Conservation (phyloP, 2,329 filamentous ascomycete genomes). For the Teratosphaeria pseudoeucalypti region DNA sequence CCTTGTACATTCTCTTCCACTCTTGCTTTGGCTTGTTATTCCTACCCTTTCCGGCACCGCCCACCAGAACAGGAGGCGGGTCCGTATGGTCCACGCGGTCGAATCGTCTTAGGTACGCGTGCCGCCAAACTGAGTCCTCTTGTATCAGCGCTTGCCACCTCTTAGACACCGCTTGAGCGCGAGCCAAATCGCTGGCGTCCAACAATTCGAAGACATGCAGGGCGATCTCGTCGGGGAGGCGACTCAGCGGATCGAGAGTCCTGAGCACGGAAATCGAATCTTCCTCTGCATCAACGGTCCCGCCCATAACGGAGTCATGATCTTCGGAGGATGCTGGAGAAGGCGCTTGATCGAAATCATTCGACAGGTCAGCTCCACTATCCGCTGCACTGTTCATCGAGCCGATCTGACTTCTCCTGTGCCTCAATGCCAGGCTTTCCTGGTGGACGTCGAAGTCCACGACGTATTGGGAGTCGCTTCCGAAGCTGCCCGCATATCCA, state of each 20-base stretch:
- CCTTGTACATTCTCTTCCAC: conserved; percentile 78
- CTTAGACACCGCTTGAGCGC: conserved; percentile 46
- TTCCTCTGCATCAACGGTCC: background rate
- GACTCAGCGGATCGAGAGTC: background rate
- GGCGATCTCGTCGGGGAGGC: conserved; percentile 48
- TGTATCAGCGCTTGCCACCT: conserved; percentile 46
- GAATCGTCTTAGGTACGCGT: conserved; percentile 49
- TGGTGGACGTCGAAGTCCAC: background rate
- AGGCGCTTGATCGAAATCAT: background rate
- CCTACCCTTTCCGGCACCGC: conserved; percentile 42
- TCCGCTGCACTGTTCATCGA: conserved; percentile 26
- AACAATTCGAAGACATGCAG: conserved; percentile 50
- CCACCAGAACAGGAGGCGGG: conserved; percentile 37
- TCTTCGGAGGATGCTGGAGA: background rate
- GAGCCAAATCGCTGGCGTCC: conserved; percentile 46
- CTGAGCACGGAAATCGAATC: background rate
- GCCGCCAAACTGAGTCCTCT: conserved; percentile 51
- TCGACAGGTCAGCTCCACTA: conserved; percentile 26
- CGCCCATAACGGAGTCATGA: background rate
- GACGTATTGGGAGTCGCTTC: background rate
- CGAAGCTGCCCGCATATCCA: background rate
- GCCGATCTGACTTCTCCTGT: conserved; percentile 16
- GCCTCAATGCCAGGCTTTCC: conserved; percentile 5
- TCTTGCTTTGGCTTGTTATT: conserved; percentile 50
- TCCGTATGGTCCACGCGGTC: conserved; percentile 35